These are phyloP conservation scores for Auriscalpium orientale DNA, from an alignment of 768 basidiomycete genomes.

Conservation along the genomic window DNA sequence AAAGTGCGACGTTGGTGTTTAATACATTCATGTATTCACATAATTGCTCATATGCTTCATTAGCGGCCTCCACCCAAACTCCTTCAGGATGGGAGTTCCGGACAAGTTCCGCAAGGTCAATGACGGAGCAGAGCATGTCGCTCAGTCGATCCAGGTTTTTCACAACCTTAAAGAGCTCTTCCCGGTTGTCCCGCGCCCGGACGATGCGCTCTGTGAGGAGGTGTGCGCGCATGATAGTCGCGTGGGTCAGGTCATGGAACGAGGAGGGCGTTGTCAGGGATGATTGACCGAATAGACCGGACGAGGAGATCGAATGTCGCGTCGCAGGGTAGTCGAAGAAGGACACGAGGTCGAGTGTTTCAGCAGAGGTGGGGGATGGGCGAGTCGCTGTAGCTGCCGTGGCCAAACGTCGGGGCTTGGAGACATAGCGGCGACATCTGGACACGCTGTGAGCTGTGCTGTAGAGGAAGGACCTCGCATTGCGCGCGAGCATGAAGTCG, in stretches of 20 bases:
- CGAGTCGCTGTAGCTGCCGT: slow-evolving; percentile 13
- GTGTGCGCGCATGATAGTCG: slow-evolving; percentile 74
- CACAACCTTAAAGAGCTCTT: slow-evolving; percentile 78
- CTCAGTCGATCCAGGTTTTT: slow-evolving; percentile 96
- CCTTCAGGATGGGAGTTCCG: slow-evolving; percentile 89
- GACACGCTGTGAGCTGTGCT: neutral
- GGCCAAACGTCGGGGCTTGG: slow-evolving; percentile 15
- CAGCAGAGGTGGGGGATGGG: slow-evolving; percentile 28
- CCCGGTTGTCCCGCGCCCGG: slow-evolving; percentile 59
- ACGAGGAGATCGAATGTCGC: slow-evolving; percentile 37
- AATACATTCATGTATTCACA: slow-evolving; percentile 98
- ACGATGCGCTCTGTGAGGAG: slow-evolving; percentile 80
- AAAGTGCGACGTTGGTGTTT: slow-evolving; percentile 88
- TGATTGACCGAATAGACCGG: slow-evolving; percentile 83
- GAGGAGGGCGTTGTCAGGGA: slow-evolving; percentile 61
- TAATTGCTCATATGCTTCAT: slow-evolving; percentile 81
- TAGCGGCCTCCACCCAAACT: slow-evolving; percentile 76
- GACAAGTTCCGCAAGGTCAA: slow-evolving; percentile 91
- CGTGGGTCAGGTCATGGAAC: slow-evolving; percentile 65
- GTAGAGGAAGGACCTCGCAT: slow-evolving; percentile 9
- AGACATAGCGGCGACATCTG: neutral
- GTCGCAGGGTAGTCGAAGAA: slow-evolving; percentile 63
- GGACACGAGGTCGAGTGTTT: slow-evolving; percentile 46
- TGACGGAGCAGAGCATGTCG: slow-evolving; percentile 92
- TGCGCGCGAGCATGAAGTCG: slow-evolving; percentile 15